phyloP scores from a whole-genome alignment of 192 early-diverging fungal genomes.

The Phlyctochytrium arcticum region DNA sequence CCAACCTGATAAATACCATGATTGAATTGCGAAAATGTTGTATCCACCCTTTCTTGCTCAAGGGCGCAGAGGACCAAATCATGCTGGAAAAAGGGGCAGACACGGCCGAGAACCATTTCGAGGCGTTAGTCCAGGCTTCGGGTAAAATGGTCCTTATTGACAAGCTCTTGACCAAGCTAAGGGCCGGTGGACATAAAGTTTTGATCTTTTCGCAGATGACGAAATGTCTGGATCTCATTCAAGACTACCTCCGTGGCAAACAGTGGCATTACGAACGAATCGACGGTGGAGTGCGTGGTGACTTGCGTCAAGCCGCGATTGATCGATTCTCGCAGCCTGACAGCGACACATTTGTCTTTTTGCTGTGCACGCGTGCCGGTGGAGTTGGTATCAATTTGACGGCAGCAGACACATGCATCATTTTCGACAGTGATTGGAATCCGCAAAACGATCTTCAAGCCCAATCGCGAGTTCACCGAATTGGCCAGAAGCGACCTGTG shows the following conservation, averaged over 20 bases:
- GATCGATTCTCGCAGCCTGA: slow-evolving; percentile 73
- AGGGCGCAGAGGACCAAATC: slow-evolving; percentile 77
- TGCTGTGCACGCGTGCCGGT: slow-evolving; percentile 81
- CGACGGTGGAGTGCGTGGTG: slow-evolving; percentile 74
- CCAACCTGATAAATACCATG: slow-evolving; percentile 80
- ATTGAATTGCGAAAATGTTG: slow-evolving; percentile 89
- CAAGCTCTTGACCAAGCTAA: slow-evolving; percentile 70
- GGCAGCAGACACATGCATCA: slow-evolving; percentile 81
- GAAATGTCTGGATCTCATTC: slow-evolving; percentile 71
- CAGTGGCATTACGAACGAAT: slow-evolving; percentile 75
- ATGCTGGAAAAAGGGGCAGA: slow-evolving; percentile 58
- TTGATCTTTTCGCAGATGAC: slow-evolving; percentile 90
- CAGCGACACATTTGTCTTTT: slow-evolving; percentile 77
- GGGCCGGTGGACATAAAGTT: slow-evolving; percentile 75
- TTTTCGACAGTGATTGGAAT: slow-evolving; percentile 87
- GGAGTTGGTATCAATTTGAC: slow-evolving; percentile 88
- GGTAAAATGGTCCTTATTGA: slow-evolving; percentile 84
- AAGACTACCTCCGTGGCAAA: slow-evolving; percentile 74
- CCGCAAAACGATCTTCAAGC: slow-evolving; percentile 89
- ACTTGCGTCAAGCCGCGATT: slow-evolving; percentile 78
- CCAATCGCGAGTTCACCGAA: slow-evolving; percentile 76
- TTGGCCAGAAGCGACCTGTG: slow-evolving; percentile 84
- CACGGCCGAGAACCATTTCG: slow-evolving; percentile 58
- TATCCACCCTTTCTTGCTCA: slow-evolving; percentile 80
- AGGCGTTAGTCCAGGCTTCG: slow-evolving; percentile 68